A percentile compares a stretch with the other conserved stretches of the same genome.
Conservation (phyloP, 1,284 basidiomycete species). For the Fomitopsis betulina region DNA sequence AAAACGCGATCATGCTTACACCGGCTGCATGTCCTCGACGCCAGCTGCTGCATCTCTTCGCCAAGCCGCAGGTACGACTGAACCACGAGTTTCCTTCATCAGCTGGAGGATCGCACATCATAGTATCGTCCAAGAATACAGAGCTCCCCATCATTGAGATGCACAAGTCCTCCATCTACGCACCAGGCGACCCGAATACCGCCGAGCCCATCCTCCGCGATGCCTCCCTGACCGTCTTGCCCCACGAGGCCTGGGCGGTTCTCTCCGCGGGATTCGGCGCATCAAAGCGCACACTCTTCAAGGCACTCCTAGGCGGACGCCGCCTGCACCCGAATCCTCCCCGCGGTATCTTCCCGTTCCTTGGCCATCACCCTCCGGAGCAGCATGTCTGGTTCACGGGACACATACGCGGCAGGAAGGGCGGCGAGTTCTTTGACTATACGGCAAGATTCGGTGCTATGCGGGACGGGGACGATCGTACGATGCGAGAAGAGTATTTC, state of each 20-base stretch:
- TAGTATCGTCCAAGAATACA: not conserved
- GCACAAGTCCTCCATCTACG: conserved; percentile 23
- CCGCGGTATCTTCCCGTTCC: conserved; percentile 71
- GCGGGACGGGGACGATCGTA: conserved; percentile 75
- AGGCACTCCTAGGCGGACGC: conserved; percentile 59
- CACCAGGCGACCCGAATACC: conserved; percentile 15
- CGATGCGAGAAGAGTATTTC: conserved; percentile 68
- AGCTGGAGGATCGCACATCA: not conserved
- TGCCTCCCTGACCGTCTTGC: conserved; percentile 22
- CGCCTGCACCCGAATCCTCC: conserved; percentile 58
- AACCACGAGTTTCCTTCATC: not conserved
- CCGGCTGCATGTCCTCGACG: not conserved
- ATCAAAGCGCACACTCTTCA: conserved; percentile 24
- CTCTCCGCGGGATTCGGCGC: conserved; percentile 18
- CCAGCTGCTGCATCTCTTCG: not conserved
- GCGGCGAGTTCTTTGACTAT: conserved; percentile 83
- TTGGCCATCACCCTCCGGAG: conserved; percentile 44
- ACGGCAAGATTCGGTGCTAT: conserved; percentile 87
- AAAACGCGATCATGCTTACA: not conserved
- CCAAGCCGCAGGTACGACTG: not conserved
- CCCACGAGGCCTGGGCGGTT: conserved; percentile 26
- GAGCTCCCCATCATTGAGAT: conserved; percentile 21
- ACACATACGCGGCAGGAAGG: conserved; percentile 61
- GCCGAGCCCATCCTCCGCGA: conserved; percentile 20
- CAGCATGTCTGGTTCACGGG: conserved; percentile 61